Evolutionary conservation across 108 stramenopile genomes (phyloP).

Genomic region (Schizochytrium sp.): DNA sequence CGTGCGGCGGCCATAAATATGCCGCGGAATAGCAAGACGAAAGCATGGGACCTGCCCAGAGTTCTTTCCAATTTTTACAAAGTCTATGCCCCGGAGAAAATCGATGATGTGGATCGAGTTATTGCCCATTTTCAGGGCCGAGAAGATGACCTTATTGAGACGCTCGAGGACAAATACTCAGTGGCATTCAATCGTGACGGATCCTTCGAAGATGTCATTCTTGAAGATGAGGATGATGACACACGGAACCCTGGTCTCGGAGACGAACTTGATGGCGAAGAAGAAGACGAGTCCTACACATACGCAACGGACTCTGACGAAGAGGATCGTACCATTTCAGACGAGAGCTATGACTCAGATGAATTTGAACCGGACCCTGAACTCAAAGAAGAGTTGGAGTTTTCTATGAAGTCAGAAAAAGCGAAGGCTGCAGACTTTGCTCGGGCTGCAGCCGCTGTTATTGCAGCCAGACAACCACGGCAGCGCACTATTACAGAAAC

Average conservation of each 20-base stretch:
- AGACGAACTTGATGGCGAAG: background rate
- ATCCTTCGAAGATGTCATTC: background rate
- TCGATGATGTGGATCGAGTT: background rate
- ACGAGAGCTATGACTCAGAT: background rate
- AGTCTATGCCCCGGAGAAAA: conserved; percentile 43
- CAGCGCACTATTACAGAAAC: background rate
- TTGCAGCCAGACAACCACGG: conserved; percentile 4
- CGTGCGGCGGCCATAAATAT: too few species aligned
- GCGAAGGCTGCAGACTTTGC: conserved; percentile 31
- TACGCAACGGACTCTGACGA: background rate
- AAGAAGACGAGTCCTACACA: background rate
- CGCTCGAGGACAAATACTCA: conserved; percentile 46
- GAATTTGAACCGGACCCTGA: background rate
- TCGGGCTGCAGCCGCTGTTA: conserved; percentile 24
- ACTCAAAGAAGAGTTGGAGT: conserved; percentile 30
- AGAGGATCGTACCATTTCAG: background rate
- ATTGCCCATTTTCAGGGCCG: background rate
- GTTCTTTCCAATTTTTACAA: conserved; percentile 13
- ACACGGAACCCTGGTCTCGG: conserved; percentile 16
- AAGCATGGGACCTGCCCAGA: background rate
- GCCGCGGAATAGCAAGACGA: background rate
- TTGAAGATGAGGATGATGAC: conserved; percentile 17
- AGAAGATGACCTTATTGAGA: conserved; percentile 36
- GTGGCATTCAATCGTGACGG: conserved; percentile 45
- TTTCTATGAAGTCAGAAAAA: conserved; percentile 3